Percentiles rank a stretch among this genome's conserved stretches.
phyloP scores from a whole-genome alignment of 1,284 basidiomycete genomes.

The Ustilago trichophora region DNA sequence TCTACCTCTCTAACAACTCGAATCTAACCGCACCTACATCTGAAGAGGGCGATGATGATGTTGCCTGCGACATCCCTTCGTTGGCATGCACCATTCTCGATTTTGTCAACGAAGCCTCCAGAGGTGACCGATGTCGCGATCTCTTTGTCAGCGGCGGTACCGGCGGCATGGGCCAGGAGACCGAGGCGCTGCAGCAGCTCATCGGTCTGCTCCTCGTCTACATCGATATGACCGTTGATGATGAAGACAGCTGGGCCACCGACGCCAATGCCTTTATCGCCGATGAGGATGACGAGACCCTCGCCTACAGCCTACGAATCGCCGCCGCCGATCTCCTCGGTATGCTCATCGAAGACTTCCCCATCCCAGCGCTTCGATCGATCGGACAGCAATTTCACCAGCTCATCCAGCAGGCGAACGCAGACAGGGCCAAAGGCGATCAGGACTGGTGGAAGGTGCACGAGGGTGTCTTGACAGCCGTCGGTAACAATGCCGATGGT shows the following conservation, averaged over 20 bases:
- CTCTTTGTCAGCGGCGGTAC: constrained; percentile 71
- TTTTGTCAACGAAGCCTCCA: constrained; percentile 75
- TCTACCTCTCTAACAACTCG: constrained; percentile 67
- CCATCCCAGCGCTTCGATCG: constrained; percentile 72
- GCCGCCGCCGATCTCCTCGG: constrained; percentile 84
- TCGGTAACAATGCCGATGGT: constrained; percentile 84
- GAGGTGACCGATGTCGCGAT: constrained; percentile 74
- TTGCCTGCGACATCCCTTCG: constrained; percentile 73
- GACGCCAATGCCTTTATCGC: constrained; percentile 91
- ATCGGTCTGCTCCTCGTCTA: constrained; percentile 76
- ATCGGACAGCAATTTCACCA: constrained; percentile 56
- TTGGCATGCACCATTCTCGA: constrained; percentile 82
- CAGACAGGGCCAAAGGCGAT: constrained; percentile 56
- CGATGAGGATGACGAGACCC: constrained; percentile 91
- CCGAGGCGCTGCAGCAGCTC: constrained; percentile 70
- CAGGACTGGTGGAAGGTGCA: constrained; percentile 77
- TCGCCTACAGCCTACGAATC: constrained; percentile 81
- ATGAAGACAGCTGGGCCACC: constrained; percentile 90
- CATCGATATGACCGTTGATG: constrained; percentile 86
- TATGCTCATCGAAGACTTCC: constrained; percentile 78
- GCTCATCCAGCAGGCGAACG: constrained; percentile 71
- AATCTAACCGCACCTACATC: constrained; percentile 72
- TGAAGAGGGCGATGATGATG: constrained; percentile 77
- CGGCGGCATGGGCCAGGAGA: constrained; percentile 68
- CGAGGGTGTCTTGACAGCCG: constrained; percentile 81